Evolutionary conservation across 2,329 filamentous ascomycete species (phyloP).

Genomic region (Microsporum ferrugineum): DNA sequence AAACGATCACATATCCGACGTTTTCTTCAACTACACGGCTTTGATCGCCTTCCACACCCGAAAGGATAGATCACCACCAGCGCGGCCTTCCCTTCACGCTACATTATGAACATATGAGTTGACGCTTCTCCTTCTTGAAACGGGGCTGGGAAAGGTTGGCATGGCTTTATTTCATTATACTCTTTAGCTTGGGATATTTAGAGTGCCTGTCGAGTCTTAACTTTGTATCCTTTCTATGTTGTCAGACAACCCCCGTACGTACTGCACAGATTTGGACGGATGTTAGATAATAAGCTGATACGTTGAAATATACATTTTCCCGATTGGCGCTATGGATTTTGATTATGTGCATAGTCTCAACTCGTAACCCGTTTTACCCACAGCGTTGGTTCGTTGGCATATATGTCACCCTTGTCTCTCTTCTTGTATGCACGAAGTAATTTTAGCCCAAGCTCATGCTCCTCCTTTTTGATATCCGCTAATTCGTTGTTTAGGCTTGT

Average conservation of each 20-base stretch:
- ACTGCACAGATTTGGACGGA: neutral
- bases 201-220: neutral
- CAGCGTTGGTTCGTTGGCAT: constrained; percentile 46
- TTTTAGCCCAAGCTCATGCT: constrained; percentile 67
- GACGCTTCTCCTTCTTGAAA: neutral
- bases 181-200: neutral
- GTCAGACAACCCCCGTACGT: neutral
- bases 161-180: neutral
- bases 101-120: neutral
- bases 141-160: neutral
- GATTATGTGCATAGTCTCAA: constrained; percentile 26
- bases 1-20: constrained; percentile 21
- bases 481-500: constrained; percentile 55
- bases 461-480: constrained; percentile 60
- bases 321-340: neutral
- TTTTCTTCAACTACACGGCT: neutral
- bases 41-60: neutral
- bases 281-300: neutral
- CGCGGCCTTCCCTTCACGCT: neutral
- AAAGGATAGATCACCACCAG: neutral
- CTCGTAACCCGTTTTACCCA: constrained; percentile 71
- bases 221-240: neutral
- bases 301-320: neutral
- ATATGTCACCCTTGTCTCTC: constrained; percentile 49
- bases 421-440: constrained; percentile 65